These are phyloP conservation scores for Syzygium oleosum DNA, from an alignment of 345 rosid species.

Conservation along the genomic window DNA sequence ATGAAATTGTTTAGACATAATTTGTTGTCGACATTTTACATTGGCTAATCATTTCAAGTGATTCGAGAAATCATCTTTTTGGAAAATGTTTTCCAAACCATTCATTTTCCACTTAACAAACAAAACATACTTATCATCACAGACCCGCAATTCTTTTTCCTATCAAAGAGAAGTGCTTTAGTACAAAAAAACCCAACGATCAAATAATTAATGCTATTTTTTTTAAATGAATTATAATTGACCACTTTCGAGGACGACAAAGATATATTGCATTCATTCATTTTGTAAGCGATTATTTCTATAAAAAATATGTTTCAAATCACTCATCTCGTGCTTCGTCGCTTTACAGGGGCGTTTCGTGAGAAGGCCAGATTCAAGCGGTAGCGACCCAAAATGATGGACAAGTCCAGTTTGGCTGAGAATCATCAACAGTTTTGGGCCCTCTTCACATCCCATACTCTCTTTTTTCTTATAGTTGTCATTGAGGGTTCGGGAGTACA, in stretches of 20 bases:
- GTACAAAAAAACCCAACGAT: background rate
- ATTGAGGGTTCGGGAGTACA: background rate
- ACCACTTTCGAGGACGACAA: background rate
- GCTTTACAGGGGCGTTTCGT: slow-evolving; percentile 1
- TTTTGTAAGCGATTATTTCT: background rate
- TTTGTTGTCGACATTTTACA: no score
- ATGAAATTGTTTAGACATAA: no score
- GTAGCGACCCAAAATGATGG: background rate
- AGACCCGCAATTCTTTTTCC: background rate
- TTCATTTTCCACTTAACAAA: no score
- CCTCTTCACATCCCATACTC: background rate
- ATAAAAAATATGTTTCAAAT: no score
- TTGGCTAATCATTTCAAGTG: no score
- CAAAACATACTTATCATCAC: background rate
- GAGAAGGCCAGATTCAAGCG: background rate
- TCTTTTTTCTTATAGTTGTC: background rate
- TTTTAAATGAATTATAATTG: background rate
- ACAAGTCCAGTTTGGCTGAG: background rate
- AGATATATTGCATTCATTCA: background rate
- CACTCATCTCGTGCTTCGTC: background rate
- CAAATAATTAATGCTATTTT: background rate
- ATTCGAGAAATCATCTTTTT: no score
- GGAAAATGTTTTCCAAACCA: no score
- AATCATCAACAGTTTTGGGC: background rate
- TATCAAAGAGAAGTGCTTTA: background rate